Evolutionary conservation across 345 rosid genomes (phyloP).

Genomic region (Cochlearia excelsa): DNA sequence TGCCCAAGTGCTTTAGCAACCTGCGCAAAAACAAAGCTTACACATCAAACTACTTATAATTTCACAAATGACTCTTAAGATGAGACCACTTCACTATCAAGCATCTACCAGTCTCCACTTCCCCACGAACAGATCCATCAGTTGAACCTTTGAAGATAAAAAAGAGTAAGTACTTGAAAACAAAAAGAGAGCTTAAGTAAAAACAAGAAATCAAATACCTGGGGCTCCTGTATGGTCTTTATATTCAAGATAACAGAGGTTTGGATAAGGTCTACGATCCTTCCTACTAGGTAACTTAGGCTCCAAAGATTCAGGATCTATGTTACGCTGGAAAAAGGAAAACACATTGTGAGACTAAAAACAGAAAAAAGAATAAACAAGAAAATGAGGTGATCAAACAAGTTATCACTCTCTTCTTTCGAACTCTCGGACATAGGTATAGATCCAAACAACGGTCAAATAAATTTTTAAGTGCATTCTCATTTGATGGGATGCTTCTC

Average conservation of each 20-base stretch:
- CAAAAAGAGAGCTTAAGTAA: constrained; percentile 1
- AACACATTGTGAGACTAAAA: constrained; percentile 8
- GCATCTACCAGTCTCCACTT: constrained; percentile 26
- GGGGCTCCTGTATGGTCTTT: constrained; percentile 88
- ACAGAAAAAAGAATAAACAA: background rate
- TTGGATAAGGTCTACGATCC: constrained; percentile 91
- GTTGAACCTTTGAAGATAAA: constrained; percentile 21
- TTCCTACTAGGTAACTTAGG: constrained; percentile 84
- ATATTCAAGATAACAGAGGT: constrained; percentile 73
- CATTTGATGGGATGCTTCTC: constrained; percentile 83
- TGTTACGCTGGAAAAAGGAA: constrained; percentile 58
- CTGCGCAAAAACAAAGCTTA: too few species aligned
- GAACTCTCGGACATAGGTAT: constrained; percentile 86
- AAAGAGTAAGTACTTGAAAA: background rate
- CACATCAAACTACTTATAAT: too few species aligned
- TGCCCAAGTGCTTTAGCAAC: too few species aligned
- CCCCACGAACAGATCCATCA: constrained; percentile 29
- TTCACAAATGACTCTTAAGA: too few species aligned
- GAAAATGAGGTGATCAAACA: constrained; percentile 3
- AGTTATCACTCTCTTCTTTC: constrained; percentile 81
- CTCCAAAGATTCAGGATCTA: constrained; percentile 87
- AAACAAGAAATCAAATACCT: constrained; percentile 38
- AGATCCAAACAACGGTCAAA: constrained; percentile 96
- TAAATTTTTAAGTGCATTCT: constrained; percentile 73
- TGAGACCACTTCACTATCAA: background rate